Evolutionary conservation across 1,139 yeast genomes (phyloP).

Genomic region (Debaryomycetaceae sp.): DNA sequence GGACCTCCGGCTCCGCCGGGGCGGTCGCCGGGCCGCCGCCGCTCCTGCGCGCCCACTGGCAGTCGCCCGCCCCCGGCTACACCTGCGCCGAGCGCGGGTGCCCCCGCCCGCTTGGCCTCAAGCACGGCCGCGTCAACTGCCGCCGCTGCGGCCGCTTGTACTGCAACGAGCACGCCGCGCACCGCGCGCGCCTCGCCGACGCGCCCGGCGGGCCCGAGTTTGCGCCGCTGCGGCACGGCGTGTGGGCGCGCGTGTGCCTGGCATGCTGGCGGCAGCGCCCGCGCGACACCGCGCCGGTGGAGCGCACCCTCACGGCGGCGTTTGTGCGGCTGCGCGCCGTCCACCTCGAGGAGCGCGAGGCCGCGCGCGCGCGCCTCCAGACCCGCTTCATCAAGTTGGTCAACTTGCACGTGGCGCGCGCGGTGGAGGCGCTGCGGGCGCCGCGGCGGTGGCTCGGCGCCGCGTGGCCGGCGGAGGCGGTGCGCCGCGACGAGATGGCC

Average conservation of each 20-base stretch:
- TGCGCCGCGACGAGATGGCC: slow-evolving; percentile 33
- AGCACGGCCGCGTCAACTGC: slow-evolving; percentile 56
- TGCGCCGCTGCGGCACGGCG: slow-evolving; percentile 37
- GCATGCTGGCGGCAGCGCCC: slow-evolving; percentile 49
- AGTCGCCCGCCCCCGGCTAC: slow-evolving; percentile 33
- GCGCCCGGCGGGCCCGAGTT: slow-evolving; percentile 32
- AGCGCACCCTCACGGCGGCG: slow-evolving; percentile 40
- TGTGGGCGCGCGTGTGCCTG: slow-evolving; percentile 69
- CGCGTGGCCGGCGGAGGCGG: not conserved
- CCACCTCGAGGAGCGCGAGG: slow-evolving; percentile 36
- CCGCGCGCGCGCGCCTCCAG: slow-evolving; percentile 57
- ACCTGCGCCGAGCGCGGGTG: slow-evolving; percentile 39
- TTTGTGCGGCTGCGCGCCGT: slow-evolving; percentile 41
- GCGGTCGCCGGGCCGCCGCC: too few species aligned
- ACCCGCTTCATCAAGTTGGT: slow-evolving; percentile 52
- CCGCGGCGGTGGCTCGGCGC: slow-evolving; percentile 4
- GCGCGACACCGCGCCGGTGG: slow-evolving; percentile 32
- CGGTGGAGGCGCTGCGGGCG: slow-evolving; percentile 13
- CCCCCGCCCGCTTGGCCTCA: slow-evolving; percentile 34
- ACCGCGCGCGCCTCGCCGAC: slow-evolving; percentile 45
- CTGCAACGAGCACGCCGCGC: slow-evolving; percentile 63
- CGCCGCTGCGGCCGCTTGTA: slow-evolving; percentile 68
- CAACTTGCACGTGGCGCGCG: slow-evolving; percentile 19
- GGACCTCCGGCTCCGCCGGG: too few species aligned
- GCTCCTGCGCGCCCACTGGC: slow-evolving; percentile 72